Conservation (phyloP, 306 rosid genomes). For the Sphenostylis stenocarpa region DNA sequence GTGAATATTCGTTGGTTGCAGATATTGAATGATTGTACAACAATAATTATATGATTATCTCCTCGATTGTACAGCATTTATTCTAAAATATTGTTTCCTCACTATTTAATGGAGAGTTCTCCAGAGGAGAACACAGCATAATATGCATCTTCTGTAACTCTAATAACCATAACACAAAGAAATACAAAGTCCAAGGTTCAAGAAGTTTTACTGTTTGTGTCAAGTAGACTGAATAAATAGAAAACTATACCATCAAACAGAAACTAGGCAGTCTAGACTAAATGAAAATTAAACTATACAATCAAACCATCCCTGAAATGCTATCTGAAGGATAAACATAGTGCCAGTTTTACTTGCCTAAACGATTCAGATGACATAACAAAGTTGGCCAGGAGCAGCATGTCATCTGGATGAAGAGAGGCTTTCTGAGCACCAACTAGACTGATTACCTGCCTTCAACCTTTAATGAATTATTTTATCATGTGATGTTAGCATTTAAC, state of each 20-base stretch:
- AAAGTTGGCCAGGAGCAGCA: conserved; percentile 80
- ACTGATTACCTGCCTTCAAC: conserved; percentile 81
- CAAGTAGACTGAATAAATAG: conserved; percentile 4
- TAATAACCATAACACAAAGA: neutral
- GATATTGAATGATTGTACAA: no score
- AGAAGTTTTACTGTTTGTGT: neutral
- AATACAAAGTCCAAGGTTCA: conserved; percentile 1
- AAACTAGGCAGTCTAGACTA: neutral
- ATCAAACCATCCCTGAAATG: conserved; percentile 18
- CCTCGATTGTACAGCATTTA: no score
- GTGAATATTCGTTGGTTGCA: no score
- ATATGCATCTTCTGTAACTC: no score
- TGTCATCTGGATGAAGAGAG: conserved; percentile 95
- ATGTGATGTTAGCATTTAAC: conserved; percentile 18
- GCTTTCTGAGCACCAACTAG: conserved; percentile 96
- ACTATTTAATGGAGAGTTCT: no score
- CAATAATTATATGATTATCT: no score
- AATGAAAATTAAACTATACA: neutral
- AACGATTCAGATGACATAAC: conserved; percentile 91
- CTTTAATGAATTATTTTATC: conserved; percentile 37
- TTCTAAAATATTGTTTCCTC: no score
- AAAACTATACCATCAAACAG: conserved; percentile 13
- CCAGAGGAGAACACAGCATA: no score
- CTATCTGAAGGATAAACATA: conserved; percentile 25
- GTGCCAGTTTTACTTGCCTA: conserved; percentile 60